phyloP scores from a whole-genome alignment of 331 rosid genomes.

The Arachis monticola region DNA sequence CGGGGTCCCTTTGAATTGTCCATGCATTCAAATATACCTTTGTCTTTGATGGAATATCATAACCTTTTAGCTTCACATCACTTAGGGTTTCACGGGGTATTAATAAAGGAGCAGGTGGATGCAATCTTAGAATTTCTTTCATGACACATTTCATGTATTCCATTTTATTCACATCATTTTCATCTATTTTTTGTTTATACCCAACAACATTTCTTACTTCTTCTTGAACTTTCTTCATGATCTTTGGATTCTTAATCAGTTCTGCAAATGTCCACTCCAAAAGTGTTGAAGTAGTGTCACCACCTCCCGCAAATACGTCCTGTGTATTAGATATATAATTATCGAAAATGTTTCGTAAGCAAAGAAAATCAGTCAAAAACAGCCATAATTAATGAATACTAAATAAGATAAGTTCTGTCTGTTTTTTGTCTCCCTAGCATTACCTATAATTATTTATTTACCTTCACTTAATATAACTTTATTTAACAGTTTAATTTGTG shows the following conservation, averaged over 20 bases:
- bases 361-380: too few species aligned
- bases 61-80: constrained; percentile 31
- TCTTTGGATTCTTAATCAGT: constrained; percentile 8
- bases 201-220: constrained; percentile 27
- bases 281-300: constrained; percentile 27
- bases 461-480: too few species aligned
- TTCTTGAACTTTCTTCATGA: constrained; percentile 30
- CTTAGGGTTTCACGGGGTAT: constrained; percentile 6
- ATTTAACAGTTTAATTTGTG: too few species aligned
- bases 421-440: too few species aligned
- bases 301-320: constrained; percentile 27
- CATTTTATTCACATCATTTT: constrained; percentile 22
- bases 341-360: too few species aligned
- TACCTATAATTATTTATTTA: too few species aligned
- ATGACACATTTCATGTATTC: constrained; percentile 14
- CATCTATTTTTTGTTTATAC: background rate
- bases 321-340: background rate
- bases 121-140: constrained; percentile 17
- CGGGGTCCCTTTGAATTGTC: constrained; percentile 7
- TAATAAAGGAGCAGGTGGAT: constrained; percentile 12
- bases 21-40: constrained; percentile 15
- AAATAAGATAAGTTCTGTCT: too few species aligned
- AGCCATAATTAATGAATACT: too few species aligned
- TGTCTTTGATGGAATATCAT: constrained; percentile 9
- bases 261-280: constrained; percentile 28